Conservation (phyloP, 2,329 filamentous ascomycete species). For the Xylariaceae sp. region DNA sequence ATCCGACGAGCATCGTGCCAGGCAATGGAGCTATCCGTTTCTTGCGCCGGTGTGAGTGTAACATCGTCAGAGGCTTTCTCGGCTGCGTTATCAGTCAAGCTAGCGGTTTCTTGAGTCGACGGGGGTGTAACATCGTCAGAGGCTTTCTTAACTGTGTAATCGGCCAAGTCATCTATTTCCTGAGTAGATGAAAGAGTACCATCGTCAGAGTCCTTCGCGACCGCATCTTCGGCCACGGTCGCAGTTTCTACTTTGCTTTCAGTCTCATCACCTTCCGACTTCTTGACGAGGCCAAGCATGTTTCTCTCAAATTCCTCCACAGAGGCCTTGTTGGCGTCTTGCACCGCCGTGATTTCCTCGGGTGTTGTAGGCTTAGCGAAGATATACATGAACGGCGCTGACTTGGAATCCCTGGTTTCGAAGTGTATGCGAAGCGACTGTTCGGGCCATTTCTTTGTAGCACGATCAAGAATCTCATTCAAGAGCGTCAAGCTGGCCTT, state of each 20-base stretch:
- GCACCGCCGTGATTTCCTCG: conserved; percentile 67
- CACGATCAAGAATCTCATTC: conserved; percentile 72
- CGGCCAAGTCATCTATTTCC: conserved; percentile 1
- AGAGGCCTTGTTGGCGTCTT: conserved; percentile 58
- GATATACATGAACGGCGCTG: conserved; percentile 70
- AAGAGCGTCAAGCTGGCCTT: conserved; percentile 71
- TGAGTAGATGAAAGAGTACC: not conserved
- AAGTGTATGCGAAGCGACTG: conserved; percentile 74
- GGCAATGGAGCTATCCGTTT: conserved; percentile 34
- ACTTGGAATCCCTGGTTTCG: conserved; percentile 59
- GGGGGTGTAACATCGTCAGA: conserved; percentile 8
- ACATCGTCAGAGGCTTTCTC: conserved; percentile 1
- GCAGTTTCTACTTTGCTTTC: conserved; percentile 22
- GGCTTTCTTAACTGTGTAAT: conserved; percentile 21
- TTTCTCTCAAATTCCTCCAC: conserved; percentile 64
- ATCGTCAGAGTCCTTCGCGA: conserved; percentile 1
- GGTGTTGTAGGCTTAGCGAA: conserved; percentile 81
- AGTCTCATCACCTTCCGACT: conserved; percentile 19
- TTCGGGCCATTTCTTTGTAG: conserved; percentile 68
- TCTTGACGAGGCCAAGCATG: conserved; percentile 47
- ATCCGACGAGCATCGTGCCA: conserved; percentile 52
- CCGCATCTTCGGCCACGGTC: conserved; percentile 20
- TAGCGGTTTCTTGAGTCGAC: not conserved
- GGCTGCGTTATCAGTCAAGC: conserved; percentile 16
- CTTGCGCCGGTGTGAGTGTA: conserved; percentile 20